Conservation (phyloP, 441 rosid species). For the Adansonia gregorii region DNA sequence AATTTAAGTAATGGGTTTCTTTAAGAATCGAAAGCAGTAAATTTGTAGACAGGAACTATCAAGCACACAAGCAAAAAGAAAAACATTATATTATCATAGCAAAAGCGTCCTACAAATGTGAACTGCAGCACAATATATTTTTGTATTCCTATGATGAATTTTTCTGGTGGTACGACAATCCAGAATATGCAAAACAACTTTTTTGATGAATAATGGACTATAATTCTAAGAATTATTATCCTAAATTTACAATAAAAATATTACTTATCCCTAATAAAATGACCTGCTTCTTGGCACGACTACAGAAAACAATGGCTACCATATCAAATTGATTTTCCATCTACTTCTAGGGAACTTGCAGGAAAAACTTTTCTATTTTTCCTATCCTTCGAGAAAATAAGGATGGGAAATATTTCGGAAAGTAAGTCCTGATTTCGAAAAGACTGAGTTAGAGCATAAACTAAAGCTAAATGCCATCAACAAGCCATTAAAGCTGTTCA, state of each 20-base stretch:
- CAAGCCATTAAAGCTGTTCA: background rate
- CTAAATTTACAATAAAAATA: background rate
- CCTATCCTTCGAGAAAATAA: background rate
- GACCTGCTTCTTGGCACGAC: background rate
- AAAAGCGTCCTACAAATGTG: background rate
- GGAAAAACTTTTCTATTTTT: constrained; percentile 14
- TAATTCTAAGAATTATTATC: background rate
- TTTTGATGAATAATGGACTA: background rate
- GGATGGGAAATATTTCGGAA: background rate
- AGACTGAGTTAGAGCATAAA: background rate
- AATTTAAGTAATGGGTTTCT: background rate
- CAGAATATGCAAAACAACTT: background rate
- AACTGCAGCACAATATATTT: background rate
- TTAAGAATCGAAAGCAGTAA: background rate
- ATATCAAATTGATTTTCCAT: constrained; percentile 1
- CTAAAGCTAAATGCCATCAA: background rate
- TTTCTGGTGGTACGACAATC: background rate
- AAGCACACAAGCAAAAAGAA: background rate
- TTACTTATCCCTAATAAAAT: background rate
- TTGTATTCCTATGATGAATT: background rate
- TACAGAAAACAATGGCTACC: constrained; percentile 10
- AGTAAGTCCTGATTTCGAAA: background rate
- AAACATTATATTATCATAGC: background rate
- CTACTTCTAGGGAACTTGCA: background rate
- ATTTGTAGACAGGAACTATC: background rate